phyloP scores from a whole-genome alignment of 257 asterid species.

The Haberlea rhodopensis region DNA sequence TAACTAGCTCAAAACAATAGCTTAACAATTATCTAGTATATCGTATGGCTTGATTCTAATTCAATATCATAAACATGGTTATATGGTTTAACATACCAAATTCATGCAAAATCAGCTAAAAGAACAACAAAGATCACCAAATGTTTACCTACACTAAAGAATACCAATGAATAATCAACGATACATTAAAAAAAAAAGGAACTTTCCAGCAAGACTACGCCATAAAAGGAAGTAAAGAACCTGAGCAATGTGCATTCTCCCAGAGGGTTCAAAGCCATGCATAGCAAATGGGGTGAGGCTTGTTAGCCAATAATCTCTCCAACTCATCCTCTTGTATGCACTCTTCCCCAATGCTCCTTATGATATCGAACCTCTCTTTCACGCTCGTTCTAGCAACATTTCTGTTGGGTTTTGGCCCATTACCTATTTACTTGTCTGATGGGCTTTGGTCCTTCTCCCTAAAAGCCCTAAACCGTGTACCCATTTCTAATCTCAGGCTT shows the following conservation, averaged over 20 bases:
- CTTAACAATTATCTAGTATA: no score
- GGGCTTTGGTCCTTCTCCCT: no score
- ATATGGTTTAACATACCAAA: no score
- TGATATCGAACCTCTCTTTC: slow-evolving; percentile 56
- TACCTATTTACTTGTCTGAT: no score
- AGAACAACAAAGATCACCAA: background rate
- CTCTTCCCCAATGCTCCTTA: slow-evolving; percentile 88
- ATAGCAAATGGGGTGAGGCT: slow-evolving; percentile 68
- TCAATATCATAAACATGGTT: no score
- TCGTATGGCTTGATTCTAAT: no score
- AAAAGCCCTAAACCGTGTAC: no score
- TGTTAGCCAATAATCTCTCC: slow-evolving; percentile 57
- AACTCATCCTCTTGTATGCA: slow-evolving; percentile 90
- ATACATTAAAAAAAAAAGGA: background rate
- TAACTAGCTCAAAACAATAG: no score
- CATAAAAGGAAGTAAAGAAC: slow-evolving; percentile 28
- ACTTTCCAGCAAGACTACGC: background rate
- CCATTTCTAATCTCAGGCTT: no score
- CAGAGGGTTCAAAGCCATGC: slow-evolving; percentile 95
- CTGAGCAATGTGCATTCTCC: slow-evolving; percentile 98
- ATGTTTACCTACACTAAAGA: background rate
- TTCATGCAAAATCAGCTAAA: slow-evolving; percentile 14
- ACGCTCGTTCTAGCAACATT: slow-evolving; percentile 46
- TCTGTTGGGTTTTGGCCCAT: no score
- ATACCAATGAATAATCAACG: background rate